These are phyloP conservation scores for Xylariaceae sp. DNA, from an alignment of 2,329 filamentous ascomycete genomes.

Conservation along the genomic window DNA sequence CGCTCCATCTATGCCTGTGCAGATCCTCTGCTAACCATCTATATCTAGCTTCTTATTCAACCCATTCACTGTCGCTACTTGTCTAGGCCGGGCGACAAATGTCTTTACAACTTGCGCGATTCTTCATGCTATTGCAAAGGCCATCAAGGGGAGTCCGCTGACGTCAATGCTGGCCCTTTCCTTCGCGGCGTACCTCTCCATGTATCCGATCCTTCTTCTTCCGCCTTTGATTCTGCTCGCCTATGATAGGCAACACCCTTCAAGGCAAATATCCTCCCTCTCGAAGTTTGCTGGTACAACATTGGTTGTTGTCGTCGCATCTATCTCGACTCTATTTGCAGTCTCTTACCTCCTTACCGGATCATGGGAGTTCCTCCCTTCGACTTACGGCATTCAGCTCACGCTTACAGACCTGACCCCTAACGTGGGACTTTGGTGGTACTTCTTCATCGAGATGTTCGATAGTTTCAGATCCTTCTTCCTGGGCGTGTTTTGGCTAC, in stretches of 20 bases:
- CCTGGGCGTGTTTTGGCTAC: conserved; percentile 95
- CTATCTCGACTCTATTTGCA: conserved; percentile 57
- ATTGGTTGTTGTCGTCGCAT: conserved; percentile 47
- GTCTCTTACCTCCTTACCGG: conserved; percentile 70
- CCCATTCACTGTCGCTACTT: conserved; percentile 87
- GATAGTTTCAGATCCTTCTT: conserved; percentile 97
- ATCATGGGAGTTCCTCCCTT: conserved; percentile 81
- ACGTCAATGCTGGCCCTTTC: conserved; percentile 80
- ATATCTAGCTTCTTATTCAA: conserved; percentile 79
- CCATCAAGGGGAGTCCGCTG: conserved; percentile 65
- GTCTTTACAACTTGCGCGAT: conserved; percentile 87
- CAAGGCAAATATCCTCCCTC: conserved; percentile 33
- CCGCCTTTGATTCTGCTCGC: conserved; percentile 76
- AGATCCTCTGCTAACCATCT: conserved; percentile 8
- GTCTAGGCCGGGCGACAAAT: conserved; percentile 81
- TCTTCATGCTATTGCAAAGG: conserved; percentile 75
- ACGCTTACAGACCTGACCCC: conserved; percentile 88
- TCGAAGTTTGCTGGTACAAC: conserved; percentile 51
- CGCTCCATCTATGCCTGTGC: not conserved
- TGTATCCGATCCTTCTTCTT: conserved; percentile 84
- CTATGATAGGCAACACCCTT: conserved; percentile 57
- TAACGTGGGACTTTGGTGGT: conserved; percentile 98
- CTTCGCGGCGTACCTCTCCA: conserved; percentile 82
- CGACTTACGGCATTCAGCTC: conserved; percentile 90
- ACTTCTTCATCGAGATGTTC: conserved; percentile 99